Conservation (phyloP, 306 rosid species). For the Ceratonia siliqua region DNA sequence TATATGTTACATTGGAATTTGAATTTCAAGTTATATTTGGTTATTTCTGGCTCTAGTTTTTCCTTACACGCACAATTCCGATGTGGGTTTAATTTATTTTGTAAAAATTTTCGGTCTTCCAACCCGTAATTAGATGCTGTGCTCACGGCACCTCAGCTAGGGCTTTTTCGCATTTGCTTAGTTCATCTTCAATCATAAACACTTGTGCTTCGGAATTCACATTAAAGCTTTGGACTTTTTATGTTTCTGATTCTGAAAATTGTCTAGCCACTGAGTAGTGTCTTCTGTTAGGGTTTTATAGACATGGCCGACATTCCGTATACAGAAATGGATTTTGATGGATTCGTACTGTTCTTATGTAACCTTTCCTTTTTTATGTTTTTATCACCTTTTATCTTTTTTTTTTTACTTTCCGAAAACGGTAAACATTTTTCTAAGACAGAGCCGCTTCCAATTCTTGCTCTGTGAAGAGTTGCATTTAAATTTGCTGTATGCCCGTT, state of each 20-base stretch:
- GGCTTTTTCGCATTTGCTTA: slow-evolving; percentile 41
- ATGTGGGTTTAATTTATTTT: slow-evolving; percentile 32
- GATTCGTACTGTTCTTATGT: slow-evolving; percentile 4
- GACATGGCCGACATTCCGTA: not conserved
- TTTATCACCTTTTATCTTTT: not conserved
- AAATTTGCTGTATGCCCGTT: not conserved
- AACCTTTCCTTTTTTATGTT: not conserved
- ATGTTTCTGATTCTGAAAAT: slow-evolving; percentile 23
- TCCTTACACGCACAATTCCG: slow-evolving; percentile 22
- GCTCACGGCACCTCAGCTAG: slow-evolving; percentile 34
- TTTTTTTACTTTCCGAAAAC: not conserved
- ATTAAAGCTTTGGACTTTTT: slow-evolving; percentile 25
- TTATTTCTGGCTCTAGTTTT: not conserved
- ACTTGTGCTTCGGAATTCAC: slow-evolving; percentile 24
- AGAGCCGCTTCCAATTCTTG: not conserved
- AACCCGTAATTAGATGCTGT: slow-evolving; percentile 34
- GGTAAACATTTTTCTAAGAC: not conserved
- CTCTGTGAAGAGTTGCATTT: slow-evolving; percentile 30
- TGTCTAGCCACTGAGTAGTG: slow-evolving; percentile 2
- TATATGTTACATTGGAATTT: slow-evolving; percentile 17
- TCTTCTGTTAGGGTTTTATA: slow-evolving; percentile 31
- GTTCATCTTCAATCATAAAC: slow-evolving; percentile 30
- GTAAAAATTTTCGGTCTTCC: slow-evolving; percentile 30
- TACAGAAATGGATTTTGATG: not conserved
- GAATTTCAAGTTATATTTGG: not conserved